Base-by-base conservation (phyloP, 139 green algal genomes). In the Coccomyxa sp. region DNA sequence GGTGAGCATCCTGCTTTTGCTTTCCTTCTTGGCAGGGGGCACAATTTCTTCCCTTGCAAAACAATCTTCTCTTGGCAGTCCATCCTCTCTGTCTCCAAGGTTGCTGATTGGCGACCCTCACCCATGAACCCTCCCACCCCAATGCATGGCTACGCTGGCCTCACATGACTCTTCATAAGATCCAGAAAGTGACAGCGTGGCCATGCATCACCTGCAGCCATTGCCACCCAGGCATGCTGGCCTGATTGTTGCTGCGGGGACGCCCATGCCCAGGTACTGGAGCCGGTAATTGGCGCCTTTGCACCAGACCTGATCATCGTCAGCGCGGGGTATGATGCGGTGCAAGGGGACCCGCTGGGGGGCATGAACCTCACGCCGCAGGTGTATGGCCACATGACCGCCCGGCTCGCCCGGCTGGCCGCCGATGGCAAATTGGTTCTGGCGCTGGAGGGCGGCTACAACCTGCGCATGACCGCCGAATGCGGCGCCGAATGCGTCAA, bases 401-500 rank as follows among this genome's bases (percentile, higher is more conserved):
- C 82, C 0, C 79, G 89, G 82, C 92, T 96, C 30, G 82, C 85
- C 80, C 25, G 83, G 13, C 77, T 95, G 68, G 92, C 90, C 0
- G 91, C 90, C 9, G 21, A 9, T 3, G 63, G 63, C 63, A 71
- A 11, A 27, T 76, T 90, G 27, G 88, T 88, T 66, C 77, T 94
- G 78, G 80, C 94, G 78, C 90, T 96, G 27, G 93, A 96, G 86
- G 93, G 93, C 27, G 93, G 93, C 76, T 96, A 96, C 90, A 95
- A 96, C 86, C 89, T 96, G 68, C 38, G n/a, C 10, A 85, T 88
- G 63, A 95, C 91, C 17, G 91, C 93, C 11, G 81, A 75, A 11
- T 84, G 88, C 30, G 93, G 88, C 0, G 92, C 94, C 86, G 92
- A 90, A 0, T 92, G 89, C 81, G 14, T 96, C 79, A 84, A 90